phyloP scores from a whole-genome alignment of 306 rosid genomes.

The Vigna nakashimae region DNA sequence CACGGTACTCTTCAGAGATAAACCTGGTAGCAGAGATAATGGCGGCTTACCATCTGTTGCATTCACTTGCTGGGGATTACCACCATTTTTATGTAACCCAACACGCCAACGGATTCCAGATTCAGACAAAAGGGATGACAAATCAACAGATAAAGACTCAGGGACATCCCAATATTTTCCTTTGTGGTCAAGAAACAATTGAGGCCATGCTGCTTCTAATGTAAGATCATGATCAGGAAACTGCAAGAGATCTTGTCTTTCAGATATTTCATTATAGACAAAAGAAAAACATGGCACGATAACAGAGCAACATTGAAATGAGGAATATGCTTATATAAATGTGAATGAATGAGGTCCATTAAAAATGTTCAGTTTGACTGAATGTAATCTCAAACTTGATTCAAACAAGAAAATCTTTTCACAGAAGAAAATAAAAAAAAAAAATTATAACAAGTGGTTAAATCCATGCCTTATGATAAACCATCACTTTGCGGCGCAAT shows the following conservation, averaged over 20 bases:
- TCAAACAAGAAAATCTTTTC: neutral
- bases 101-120: slow-evolving; percentile 79
- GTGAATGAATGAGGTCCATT: neutral
- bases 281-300: slow-evolving; percentile 12
- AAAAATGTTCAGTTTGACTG: neutral
- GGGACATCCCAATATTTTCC: slow-evolving; percentile 95
- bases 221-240: slow-evolving; percentile 78
- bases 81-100: slow-evolving; percentile 79
- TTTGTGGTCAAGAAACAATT: slow-evolving; percentile 83
- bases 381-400: neutral
- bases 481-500: slow-evolving; percentile 64
- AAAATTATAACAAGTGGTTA: slow-evolving; percentile 11
- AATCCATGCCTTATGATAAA: slow-evolving; percentile 65
- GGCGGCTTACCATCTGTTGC: slow-evolving; percentile 54
- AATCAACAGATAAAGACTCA: slow-evolving; percentile 73
- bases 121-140: slow-evolving; percentile 64
- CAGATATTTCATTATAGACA: slow-evolving; percentile 29
- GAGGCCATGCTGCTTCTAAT: slow-evolving; percentile 93
- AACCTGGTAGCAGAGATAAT: slow-evolving; percentile 68
- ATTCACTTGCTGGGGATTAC: slow-evolving; percentile 66
- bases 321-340: neutral
- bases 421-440: slow-evolving; percentile 14
- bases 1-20: slow-evolving; percentile 82
- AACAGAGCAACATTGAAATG: neutral
- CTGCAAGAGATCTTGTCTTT: slow-evolving; percentile 53